Evolutionary conservation across 176 grass and related monocot species (phyloP), one percentile per base, ranked within the genome.

Genomic region (Triticum dicoccoides): DNA sequence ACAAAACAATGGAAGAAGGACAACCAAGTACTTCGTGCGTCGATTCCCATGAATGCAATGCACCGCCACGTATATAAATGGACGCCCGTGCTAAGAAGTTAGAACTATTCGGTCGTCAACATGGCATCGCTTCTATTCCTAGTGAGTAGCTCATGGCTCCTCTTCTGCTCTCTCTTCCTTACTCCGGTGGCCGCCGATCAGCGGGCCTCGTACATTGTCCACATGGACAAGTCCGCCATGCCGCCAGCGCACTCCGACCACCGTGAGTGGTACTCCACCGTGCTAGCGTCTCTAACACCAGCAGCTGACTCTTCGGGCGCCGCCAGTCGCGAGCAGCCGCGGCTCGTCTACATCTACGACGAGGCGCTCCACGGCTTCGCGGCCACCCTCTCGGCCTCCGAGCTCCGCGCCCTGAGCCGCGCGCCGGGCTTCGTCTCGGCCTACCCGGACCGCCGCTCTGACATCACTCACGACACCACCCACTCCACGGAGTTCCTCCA

Each of bases 211-310:
- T 91, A 89, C 76, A 85, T 94, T 13, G 65, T 94, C 64, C 89
- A 94, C 81, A 91, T 94, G 92, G 89, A 91, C 89, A 80, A 51
- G 27, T 87, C 92, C 33, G 69, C 72, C 51, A 91, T 89, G 89
- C 89, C 84, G 69, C 4, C 52, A 9, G 42, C 44, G 29, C 42
- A 81, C 27, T 58, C 71, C 17, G 17, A 52, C 44, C 86, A 77
- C 80, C 80, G 42, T 15, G 67, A 76, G 0, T 93, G 92, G 92
- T 84, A 93, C 83, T 51, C 83, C 41, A 9, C 86, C 70, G 32
- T 56, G 54, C 15, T 89, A 15, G 44, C 86, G 25, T 56, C 84
- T 11, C 76, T 77, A 3, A 12, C 71, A 6, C 32, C 30, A 52
- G 51, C 15, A n/a, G 49, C 23, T 3, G 8, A 41, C 18, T 71